Conservation (phyloP, 495 filamentous ascomycete species). For the Penicillium arizonense region DNA sequence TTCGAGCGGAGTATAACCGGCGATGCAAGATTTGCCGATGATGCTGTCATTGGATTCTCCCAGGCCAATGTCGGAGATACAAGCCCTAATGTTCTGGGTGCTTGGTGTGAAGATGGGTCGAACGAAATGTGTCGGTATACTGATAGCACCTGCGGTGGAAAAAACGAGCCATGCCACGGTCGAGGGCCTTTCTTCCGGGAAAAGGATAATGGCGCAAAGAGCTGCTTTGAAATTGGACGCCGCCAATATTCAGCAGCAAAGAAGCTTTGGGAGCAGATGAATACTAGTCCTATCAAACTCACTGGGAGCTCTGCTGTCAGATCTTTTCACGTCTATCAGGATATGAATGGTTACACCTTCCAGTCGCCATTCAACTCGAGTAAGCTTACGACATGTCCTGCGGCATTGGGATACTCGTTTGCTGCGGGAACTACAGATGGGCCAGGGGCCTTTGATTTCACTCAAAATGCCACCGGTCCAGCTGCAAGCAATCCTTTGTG, state of each 20-base stretch:
- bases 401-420: slow-evolving; percentile 92
- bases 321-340: slow-evolving; percentile 71
- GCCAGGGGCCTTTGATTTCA: slow-evolving; percentile 92
- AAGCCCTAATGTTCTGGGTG: slow-evolving; percentile 82
- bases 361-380: slow-evolving; percentile 70
- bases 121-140: slow-evolving; percentile 64
- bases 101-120: slow-evolving; percentile 76
- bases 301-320: slow-evolving; percentile 59
- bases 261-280: slow-evolving; percentile 56
- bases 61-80: slow-evolving; percentile 95
- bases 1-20: slow-evolving; percentile 71
- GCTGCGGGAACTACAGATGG: slow-evolving; percentile 94
- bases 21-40: slow-evolving; percentile 53
- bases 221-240: slow-evolving; percentile 72
- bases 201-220: slow-evolving; percentile 67
- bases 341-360: slow-evolving; percentile 75
- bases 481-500: slow-evolving; percentile 77
- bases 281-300: slow-evolving; percentile 41
- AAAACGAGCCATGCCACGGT: slow-evolving; percentile 75
- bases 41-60: slow-evolving; percentile 92
- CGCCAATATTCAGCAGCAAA: slow-evolving; percentile 65
- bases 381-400: slow-evolving; percentile 72
- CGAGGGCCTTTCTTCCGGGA: slow-evolving; percentile 78
- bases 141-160: slow-evolving; percentile 78
- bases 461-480: slow-evolving; percentile 75